Evolutionary conservation across 805 yeast species (phyloP).

Genomic region (Cyberlindnera japonica): DNA sequence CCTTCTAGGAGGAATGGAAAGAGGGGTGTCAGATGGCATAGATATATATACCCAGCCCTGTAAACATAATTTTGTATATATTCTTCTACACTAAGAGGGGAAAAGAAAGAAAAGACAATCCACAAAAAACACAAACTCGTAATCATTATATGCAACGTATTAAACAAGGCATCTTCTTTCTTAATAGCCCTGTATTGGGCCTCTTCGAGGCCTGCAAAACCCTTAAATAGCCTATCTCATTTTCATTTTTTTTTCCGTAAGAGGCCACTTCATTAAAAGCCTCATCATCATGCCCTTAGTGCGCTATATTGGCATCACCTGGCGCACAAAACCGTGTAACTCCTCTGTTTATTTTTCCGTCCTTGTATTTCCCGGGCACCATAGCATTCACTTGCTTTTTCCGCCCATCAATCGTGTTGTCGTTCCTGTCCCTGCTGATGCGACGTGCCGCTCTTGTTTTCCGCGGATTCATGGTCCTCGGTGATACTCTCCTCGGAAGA

Average conservation of each 20-base stretch:
- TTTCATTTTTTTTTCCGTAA: neutral
- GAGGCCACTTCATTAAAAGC: neutral
- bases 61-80: neutral
- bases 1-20: constrained; percentile 25
- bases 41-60: constrained; percentile 14
- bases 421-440: neutral
- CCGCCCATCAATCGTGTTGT: neutral
- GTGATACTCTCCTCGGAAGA: constrained; percentile 1
- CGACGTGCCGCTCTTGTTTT: neutral
- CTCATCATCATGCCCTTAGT: neutral
- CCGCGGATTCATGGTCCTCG: too few relatives aligned
- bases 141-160: too few relatives aligned
- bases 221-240: neutral
- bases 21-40: constrained; percentile 32
- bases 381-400: too few relatives aligned
- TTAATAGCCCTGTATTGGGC: too few relatives aligned
- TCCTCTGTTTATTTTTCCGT: too few relatives aligned
- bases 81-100: neutral
- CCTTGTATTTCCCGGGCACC: too few relatives aligned
- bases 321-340: too few relatives aligned
- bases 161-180: too few relatives aligned
- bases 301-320: too few relatives aligned
- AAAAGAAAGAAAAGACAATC: neutral
- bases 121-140: neutral
- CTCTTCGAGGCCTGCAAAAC: neutral